These are phyloP conservation scores for Penstemon davidsonii DNA, from an alignment of 257 asterid species.

Conservation along the genomic window DNA sequence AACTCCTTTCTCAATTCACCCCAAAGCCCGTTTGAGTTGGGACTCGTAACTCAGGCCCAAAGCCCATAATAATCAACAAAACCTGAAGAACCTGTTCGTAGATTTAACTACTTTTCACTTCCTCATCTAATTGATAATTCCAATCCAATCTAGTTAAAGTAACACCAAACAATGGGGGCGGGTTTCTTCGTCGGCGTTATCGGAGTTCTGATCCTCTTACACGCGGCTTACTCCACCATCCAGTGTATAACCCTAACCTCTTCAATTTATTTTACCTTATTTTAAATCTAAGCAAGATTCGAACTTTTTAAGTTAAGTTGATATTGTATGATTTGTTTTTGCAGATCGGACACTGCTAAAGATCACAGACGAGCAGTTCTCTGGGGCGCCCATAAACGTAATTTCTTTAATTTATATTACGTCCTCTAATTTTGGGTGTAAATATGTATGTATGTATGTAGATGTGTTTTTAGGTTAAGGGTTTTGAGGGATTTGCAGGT, in stretches of 20 bases:
- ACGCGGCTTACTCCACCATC: constrained; percentile 73
- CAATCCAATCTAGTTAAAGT: no score
- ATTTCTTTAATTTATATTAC: constrained; percentile 15
- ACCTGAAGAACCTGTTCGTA: no score
- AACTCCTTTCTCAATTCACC: no score
- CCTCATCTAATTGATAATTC: no score
- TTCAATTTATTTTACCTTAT: not conserved
- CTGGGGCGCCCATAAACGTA: constrained; percentile 81
- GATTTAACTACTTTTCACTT: no score
- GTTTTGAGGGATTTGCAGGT: constrained; percentile 57
- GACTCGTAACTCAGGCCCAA: no score
- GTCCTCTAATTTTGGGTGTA: not conserved
- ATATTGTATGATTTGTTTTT: constrained; percentile 15
- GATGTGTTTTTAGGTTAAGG: constrained; percentile 22
- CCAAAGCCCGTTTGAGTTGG: no score
- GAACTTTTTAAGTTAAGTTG: not conserved
- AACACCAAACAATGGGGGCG: constrained; percentile 44
- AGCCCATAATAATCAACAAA: no score
- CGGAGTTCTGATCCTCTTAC: constrained; percentile 77
- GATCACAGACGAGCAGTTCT: constrained; percentile 84
- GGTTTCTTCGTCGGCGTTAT: constrained; percentile 77
- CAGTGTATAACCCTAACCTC: constrained; percentile 53
- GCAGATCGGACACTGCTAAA: constrained; percentile 91
- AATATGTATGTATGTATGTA: constrained; percentile 2
- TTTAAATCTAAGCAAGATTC: not conserved